phyloP scores from a whole-genome alignment of 106 monocot species.

The Amphibolis antarctica region DNA sequence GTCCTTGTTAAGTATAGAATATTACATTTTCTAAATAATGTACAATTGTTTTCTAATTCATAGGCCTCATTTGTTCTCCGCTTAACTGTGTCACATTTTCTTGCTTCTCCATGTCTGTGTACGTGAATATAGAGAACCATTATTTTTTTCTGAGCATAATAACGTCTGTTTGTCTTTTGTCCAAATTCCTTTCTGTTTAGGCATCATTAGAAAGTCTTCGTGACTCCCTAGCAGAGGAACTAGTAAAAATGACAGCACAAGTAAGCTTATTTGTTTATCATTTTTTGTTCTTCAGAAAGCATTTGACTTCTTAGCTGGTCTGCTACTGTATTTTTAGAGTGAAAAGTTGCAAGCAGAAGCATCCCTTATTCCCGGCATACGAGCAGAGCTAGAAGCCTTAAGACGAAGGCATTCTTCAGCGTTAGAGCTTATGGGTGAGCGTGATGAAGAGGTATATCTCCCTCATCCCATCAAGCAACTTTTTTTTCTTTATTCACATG shows the following conservation, averaged over 20 bases:
- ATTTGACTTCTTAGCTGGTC: background rate
- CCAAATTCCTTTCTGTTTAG: slow-evolving; percentile 14
- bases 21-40: no score
- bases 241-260: slow-evolving; percentile 90
- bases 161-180: background rate
- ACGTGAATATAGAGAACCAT: background rate
- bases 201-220: slow-evolving; percentile 81
- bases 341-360: slow-evolving; percentile 73
- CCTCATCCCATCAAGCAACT: background rate
- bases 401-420: slow-evolving; percentile 84
- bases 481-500: background rate
- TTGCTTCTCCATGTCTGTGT: no score
- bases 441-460: slow-evolving; percentile 80
- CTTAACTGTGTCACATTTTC: no score
- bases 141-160: background rate
- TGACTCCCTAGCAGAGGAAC: slow-evolving; percentile 84
- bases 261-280: slow-evolving; percentile 19
- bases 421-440: slow-evolving; percentile 97
- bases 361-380: slow-evolving; percentile 54
- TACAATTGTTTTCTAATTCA: no score
- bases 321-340: slow-evolving; percentile 37
- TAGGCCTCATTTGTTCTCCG: no score
- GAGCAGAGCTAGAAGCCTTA: slow-evolving; percentile 87
- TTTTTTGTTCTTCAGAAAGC: background rate
- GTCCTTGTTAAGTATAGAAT: no score